Base-by-base conservation (phyloP, 805 yeast genomes). In the Candida koratica region DNA sequence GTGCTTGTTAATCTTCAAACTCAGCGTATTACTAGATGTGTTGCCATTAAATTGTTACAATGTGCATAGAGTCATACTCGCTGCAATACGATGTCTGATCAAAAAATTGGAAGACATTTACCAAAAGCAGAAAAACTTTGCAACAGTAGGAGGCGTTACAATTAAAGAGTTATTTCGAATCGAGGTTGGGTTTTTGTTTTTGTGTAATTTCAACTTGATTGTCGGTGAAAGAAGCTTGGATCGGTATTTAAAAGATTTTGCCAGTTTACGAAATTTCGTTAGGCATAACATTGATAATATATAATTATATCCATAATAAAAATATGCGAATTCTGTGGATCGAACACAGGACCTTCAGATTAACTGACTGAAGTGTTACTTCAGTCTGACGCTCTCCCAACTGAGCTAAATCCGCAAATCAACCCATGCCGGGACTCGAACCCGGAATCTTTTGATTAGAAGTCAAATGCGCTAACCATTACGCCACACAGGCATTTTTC, bases 301-400 rank as follows among this genome's bases (percentile, higher is more conserved):
- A 20, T 20, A 20, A 20, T 7, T 20, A 7, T 20, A 20, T 20
- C 10, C 7, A 11, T 11, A 25, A 25, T 11, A 52, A 56, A 51
- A 45, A 32, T 35, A 48, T 72, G 77, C 77, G 76, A 70, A 57
- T 70, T 72, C 73, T 76, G 84, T 75, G 84, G 84, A 76, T 78
- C 79, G 84, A 79, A 79, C 84, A 75, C 84, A 76, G 79, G 83
- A 78, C 84, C 84, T 79, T 72, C 82, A 77, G 83, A 77, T 77
- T 52, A 52, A 48, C 54, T 54, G 55, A 56, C 61, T 48, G 53
- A 52, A 53, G 52, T 30, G 7, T 20, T 30, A 43, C 60, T 55
- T 55, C 60, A 55, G 60, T 55, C 60, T 55, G 58, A 53, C 60
- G 60, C 60, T 55, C 60, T 55, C 60, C 60, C 60, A 55, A 55